A percentile compares a stretch with the other conserved stretches of the same genome.
These are phyloP conservation scores for Phytophthora lateralis DNA, from an alignment of 352 stramenopile genomes.

Conservation along the genomic window DNA sequence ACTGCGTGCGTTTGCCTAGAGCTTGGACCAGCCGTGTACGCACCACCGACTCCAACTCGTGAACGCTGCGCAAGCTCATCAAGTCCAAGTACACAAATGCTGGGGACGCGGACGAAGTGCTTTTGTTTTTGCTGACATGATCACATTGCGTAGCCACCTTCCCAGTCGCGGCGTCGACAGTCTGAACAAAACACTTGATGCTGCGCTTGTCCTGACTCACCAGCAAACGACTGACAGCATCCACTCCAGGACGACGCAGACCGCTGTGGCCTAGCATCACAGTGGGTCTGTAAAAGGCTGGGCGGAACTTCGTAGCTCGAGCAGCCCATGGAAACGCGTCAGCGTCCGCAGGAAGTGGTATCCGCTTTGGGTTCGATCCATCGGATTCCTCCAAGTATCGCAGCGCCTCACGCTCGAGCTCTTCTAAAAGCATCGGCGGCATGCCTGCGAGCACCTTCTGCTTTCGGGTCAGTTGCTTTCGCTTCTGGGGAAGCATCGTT, in stretches of 20 bases:
- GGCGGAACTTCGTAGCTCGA: conserved; percentile 33
- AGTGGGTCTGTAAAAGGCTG: conserved; percentile 53
- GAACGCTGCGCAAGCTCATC: conserved; percentile 46
- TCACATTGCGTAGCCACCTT: conserved; percentile 16
- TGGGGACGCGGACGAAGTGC: conserved; percentile 19
- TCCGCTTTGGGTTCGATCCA: conserved; percentile 6
- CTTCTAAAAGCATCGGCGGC: conserved; percentile 34
- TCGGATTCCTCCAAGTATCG: conserved; percentile 30
- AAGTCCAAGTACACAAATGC: conserved; percentile 54
- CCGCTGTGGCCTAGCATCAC: conserved; percentile 54
- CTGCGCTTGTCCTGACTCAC: conserved; percentile 71
- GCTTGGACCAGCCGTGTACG: conserved; percentile 37
- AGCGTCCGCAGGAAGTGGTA: conserved; percentile 18
- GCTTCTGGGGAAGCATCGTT: conserved; percentile 27
- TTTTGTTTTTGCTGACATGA: conserved; percentile 7
- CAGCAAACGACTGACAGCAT: conserved; percentile 52
- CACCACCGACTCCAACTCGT: conserved; percentile 44
- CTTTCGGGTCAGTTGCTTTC: conserved; percentile 43
- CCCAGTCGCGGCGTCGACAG: conserved; percentile 1
- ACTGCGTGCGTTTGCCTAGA: conserved; percentile 37
- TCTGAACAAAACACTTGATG: conserved; percentile 64
- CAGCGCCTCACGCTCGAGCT: conserved; percentile 42
- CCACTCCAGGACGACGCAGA: conserved; percentile 39
- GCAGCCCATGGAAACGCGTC: conserved; percentile 42
- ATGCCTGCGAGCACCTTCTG: conserved; percentile 45